Base-by-base conservation (phyloP, 495 filamentous ascomycete genomes). In the Penicillium bovifimosum region DNA sequence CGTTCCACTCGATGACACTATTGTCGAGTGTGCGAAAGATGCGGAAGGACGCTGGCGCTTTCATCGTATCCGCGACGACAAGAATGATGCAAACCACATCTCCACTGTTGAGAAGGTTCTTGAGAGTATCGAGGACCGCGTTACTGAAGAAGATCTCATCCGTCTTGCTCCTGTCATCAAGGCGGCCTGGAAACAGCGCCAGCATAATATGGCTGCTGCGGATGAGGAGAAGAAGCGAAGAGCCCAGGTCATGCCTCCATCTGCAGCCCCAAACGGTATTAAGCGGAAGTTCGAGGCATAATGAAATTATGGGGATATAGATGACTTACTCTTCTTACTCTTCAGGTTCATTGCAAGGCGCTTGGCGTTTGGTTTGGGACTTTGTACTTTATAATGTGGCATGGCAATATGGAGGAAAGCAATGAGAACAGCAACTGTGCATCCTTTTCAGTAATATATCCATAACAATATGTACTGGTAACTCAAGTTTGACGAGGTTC, bases 1-100 rank as follows among this genome's bases (percentile, higher is more conserved):
- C 6, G 70, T 87, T 46, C 86, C 86, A 5, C 73, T 97, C 14
- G 85, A 96, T 61, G 85, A 91, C 45, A 74, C 83, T 9, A 87
- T 97, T 41, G 85, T 96, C 9, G 93, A 98, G 73, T 96, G 90
- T 62, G 85, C 79, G 55, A 83, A 88, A 70, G 88, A 96, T 59
- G 68, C 74, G 16, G 63, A 86, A 50, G 76, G 76, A 20, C 73
- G 82, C 18, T 98, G 93, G 93, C 80, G 89, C 31, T 90, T 87
- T 66, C 84, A 91, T 58, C 80, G 90, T 39, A 86, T 96, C 57
- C 77, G 93, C 8, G 90, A 96, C 50, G 93, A 98, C 62, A 98
- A 98, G 67, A 73, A 75, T 9, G 87, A 96, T 53, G 90, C 87
- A 2, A 98, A 98, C 64, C 90, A 96, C 66, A 85, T 88, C 34